Percentiles rank a stretch among this genome's conserved stretches.
phyloP scores from a whole-genome alignment of 495 filamentous ascomycete genomes.

The Sabuloglossum arenarium region DNA sequence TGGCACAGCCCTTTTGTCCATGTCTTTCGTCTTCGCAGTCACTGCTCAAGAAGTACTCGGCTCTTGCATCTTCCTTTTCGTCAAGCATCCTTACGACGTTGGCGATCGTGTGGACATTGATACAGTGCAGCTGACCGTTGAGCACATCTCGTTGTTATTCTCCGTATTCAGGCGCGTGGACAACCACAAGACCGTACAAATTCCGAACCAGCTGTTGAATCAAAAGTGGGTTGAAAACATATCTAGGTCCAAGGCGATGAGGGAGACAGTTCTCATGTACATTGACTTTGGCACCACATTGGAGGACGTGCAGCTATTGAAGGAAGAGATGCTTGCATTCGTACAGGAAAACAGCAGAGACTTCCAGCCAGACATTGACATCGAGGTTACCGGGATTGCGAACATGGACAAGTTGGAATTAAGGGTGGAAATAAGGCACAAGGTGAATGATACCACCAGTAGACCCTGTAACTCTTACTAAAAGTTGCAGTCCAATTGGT shows the following conservation, averaged over 20 bases:
- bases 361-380: constrained; percentile 66
- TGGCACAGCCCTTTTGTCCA: constrained; percentile 77
- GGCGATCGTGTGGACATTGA: constrained; percentile 81
- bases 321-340: constrained; percentile 62
- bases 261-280: constrained; percentile 58
- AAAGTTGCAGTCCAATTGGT: constrained; percentile 54
- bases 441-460: constrained; percentile 15
- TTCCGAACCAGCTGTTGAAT: constrained; percentile 83
- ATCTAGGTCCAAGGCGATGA: constrained; percentile 75
- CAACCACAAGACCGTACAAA: constrained; percentile 66
- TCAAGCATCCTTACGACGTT: constrained; percentile 89
- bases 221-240: constrained; percentile 86
- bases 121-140: constrained; percentile 53
- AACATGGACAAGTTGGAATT: constrained; percentile 79
- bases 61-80: constrained; percentile 93
- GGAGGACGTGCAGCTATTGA: constrained; percentile 67
- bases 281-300: constrained; percentile 71
- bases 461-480: neutral
- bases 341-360: constrained; percentile 81
- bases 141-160: constrained; percentile 86
- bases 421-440: constrained; percentile 68
- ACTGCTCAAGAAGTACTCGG: constrained; percentile 88
- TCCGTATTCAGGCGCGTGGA: constrained; percentile 77
- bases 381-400: constrained; percentile 58
- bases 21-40: constrained; percentile 84